Evolutionary conservation across 495 filamentous ascomycete genomes (phyloP).

Genomic region (Penicillium pancosmium): DNA sequence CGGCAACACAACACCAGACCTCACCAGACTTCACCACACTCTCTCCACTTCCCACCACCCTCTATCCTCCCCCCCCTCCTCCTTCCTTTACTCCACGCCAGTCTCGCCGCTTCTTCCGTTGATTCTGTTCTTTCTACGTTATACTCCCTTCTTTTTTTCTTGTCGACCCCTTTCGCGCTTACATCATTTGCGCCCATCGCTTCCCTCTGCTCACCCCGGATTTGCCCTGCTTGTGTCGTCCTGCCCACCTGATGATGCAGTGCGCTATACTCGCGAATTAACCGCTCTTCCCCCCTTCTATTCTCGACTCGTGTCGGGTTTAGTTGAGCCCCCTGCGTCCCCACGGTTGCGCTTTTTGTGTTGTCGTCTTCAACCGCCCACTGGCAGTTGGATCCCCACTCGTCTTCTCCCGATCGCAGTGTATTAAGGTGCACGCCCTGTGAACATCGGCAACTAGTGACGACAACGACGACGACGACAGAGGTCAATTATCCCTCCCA

Average conservation of each 20-base stretch:
- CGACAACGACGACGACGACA: conserved; percentile 22
- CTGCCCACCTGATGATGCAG: conserved; percentile 34
- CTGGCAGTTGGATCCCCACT: background rate
- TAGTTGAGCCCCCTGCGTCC: background rate
- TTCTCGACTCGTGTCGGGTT: conserved; percentile 5
- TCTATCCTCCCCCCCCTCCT: too few species aligned
- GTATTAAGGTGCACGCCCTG: background rate
- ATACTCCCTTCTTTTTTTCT: too few species aligned
- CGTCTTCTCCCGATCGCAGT: background rate
- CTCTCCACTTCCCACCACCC: too few species aligned
- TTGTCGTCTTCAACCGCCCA: conserved; percentile 3
- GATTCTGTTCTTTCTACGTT: too few species aligned
- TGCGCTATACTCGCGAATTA: conserved; percentile 19
- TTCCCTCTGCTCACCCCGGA: conserved; percentile 10
- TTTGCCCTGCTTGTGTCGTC: background rate
- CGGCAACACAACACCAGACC: too few species aligned
- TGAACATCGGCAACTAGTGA: conserved; percentile 3
- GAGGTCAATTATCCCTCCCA: conserved; percentile 14
- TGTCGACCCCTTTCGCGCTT: too few species aligned
- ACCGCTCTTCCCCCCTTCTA: conserved; percentile 10
- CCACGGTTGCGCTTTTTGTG: conserved; percentile 23
- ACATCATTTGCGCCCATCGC: background rate
- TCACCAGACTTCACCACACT: too few species aligned
- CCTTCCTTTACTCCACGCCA: too few species aligned
- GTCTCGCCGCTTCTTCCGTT: too few species aligned